Evolutionary conservation across 1,139 yeast species (phyloP).

Genomic region (Nadsonia commutata): DNA sequence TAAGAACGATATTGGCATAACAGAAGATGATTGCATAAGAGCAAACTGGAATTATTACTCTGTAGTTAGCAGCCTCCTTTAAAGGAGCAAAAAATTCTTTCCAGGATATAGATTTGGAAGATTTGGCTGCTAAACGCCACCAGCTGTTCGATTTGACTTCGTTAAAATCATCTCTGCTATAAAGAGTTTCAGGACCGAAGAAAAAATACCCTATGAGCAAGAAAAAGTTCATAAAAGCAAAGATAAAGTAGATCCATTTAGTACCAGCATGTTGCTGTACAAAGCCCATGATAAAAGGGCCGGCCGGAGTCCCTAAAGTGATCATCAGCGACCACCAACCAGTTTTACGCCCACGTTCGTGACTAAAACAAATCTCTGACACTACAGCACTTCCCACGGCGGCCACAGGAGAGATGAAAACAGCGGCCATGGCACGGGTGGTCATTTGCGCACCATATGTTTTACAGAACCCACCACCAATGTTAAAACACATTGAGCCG

Average conservation of each 20-base stretch:
- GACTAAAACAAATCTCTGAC: constrained; percentile 11
- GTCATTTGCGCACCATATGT: constrained; percentile 12
- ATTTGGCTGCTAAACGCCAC: neutral
- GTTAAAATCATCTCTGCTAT: constrained; percentile 5
- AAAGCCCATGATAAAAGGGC: constrained; percentile 13
- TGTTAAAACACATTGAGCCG: constrained; percentile 7
- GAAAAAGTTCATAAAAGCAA: constrained; percentile 9
- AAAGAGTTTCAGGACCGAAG: constrained; percentile 11
- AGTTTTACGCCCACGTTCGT: constrained; percentile 11
- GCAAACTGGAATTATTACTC: constrained; percentile 12
- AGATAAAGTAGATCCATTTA: constrained; percentile 10
- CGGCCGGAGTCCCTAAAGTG: constrained; percentile 12
- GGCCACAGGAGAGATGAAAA: constrained; percentile 11
- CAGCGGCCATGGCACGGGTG: constrained; percentile 9
- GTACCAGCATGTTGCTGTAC: constrained; percentile 11
- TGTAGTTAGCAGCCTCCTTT: constrained; percentile 1
- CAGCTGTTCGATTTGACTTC: constrained; percentile 1
- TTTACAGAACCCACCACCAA: constrained; percentile 13
- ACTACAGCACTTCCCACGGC: constrained; percentile 12
- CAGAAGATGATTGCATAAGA: constrained; percentile 18
- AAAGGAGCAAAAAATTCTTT: constrained; percentile 6
- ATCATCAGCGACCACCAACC: constrained; percentile 13
- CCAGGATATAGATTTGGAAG: constrained; percentile 1
- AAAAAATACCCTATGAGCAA: constrained; percentile 6
- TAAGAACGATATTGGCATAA: constrained; percentile 18